Conservation (phyloP, 2,329 filamentous ascomycete species). For the Trichoderma cornu-damae region DNA sequence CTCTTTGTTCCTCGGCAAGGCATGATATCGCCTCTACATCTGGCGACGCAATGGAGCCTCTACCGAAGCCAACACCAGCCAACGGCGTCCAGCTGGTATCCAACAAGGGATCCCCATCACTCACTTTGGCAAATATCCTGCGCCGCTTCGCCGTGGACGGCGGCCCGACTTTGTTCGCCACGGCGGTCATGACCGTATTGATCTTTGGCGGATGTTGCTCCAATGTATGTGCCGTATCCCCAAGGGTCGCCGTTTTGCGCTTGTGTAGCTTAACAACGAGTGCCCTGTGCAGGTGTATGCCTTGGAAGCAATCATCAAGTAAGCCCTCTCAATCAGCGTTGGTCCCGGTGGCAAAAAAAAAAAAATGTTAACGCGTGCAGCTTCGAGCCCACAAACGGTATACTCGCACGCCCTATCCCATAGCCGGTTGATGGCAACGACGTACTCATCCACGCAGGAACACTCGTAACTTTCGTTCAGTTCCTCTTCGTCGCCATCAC, state of each 20-base stretch:
- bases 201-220: constrained; percentile 96
- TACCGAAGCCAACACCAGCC: constrained; percentile 2
- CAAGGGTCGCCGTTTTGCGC: background rate
- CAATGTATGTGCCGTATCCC: constrained; percentile 58
- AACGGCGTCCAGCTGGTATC: constrained; percentile 5
- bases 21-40: background rate
- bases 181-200: constrained; percentile 66
- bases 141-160: constrained; percentile 2
- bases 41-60: constrained; percentile 7
- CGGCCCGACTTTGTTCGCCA: constrained; percentile 42
- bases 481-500: constrained; percentile 77
- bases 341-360: background rate
- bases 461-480: constrained; percentile 83
- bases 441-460: constrained; percentile 47
- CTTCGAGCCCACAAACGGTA: constrained; percentile 79
- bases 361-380: constrained; percentile 40
- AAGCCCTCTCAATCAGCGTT: constrained; percentile 36
- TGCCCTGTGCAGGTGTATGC: constrained; percentile 82
- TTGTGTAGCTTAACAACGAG: background rate
- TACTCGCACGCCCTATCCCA: background rate
- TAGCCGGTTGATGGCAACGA: background rate
- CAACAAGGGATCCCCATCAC: background rate
- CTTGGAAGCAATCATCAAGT: constrained; percentile 92
- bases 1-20: background rate
- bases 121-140: background rate